phyloP scores from a whole-genome alignment of 2,329 filamentous ascomycete genomes.

The Neobulgaria alba region DNA sequence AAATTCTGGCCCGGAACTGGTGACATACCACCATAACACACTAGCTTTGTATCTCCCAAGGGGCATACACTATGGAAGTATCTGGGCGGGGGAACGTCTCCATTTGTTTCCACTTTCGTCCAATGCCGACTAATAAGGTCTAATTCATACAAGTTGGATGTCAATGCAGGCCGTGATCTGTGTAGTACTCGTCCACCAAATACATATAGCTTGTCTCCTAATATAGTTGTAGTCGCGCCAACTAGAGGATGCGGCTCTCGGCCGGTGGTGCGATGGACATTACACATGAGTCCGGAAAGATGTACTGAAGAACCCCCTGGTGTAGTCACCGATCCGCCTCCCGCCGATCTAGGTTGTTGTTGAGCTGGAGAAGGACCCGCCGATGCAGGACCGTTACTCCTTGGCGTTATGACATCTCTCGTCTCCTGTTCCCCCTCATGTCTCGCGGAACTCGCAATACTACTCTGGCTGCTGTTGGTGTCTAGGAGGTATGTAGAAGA shows the following conservation, averaged over 20 bases:
- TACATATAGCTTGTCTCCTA: conserved; percentile 94
- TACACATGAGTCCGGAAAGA: conserved; percentile 59
- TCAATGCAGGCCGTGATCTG: conserved; percentile 71
- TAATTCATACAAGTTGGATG: conserved; percentile 85
- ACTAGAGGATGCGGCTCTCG: conserved; percentile 86
- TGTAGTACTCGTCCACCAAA: conserved; percentile 90
- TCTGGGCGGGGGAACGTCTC: conserved; percentile 80
- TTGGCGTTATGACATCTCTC: conserved; percentile 41
- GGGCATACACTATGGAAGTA: conserved; percentile 97
- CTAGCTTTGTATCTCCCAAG: conserved; percentile 88
- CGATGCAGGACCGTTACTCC: conserved; percentile 45
- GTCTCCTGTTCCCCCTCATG: conserved; percentile 40
- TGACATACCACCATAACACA: conserved; percentile 98
- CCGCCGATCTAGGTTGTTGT: conserved; percentile 29
- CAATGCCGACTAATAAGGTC: conserved; percentile 88
- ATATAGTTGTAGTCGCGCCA: conserved; percentile 86
- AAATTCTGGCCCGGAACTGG: conserved; percentile 49
- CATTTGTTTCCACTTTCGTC: conserved; percentile 77
- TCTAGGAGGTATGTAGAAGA: conserved; percentile 17
- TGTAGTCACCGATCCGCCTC: conserved; percentile 24
- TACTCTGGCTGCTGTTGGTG: conserved; percentile 36
- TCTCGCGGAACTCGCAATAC: conserved; percentile 33
- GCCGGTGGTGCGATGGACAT: conserved; percentile 78
- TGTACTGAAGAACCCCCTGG: conserved; percentile 44
- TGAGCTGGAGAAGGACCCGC: conserved; percentile 50